Evolutionary conservation across 1,284 basidiomycete genomes (phyloP), one percentile per base, ranked within the genome.

Genomic region (Leucocoprinus gongylophorus): DNA sequence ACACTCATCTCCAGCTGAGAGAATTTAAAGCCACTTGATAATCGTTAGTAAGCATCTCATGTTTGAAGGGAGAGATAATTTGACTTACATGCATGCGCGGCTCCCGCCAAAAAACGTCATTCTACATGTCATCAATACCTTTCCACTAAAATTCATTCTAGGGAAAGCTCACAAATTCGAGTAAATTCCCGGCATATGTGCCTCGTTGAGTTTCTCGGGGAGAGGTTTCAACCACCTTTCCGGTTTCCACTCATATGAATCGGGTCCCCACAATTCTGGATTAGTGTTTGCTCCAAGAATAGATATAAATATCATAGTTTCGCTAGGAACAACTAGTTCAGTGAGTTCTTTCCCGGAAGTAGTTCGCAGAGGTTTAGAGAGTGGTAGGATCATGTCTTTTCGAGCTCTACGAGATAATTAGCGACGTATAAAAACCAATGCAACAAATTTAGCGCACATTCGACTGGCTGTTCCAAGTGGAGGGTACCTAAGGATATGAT

Each of bases 41-140:
- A 9, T 47, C 10, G 2, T 37, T 26, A 18, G 48, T 46, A 21
- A 56, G 32, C 33, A 28, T 40, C 18, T 30, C 12, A 26, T 23
- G 26, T 33, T 33, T 20, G 8, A 4, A 28, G n/a, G 1, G 12
- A 28, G 20, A 10, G 3, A 21, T 41, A 1, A n/a, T 9, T 8
- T 12, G 13, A 57, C 61, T 55, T 21, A 63, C 58, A 66, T 61
- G 55, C 71, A 74, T 28, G 70, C 65, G 33, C 71, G 64, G 37
- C 69, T 56, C 5, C 71, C 72, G 5, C 69, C 72, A 17, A 67
- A 59, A 48, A 74, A 73, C 6, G 72, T 71, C 72, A 73, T 73
- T 55, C 71, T 57, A 37, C 35, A 37, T 37, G 17, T 17, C 23
- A 26, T 37, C 35, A 37, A 4, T 3, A n/a, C 35, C 7, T 37